Conservation (phyloP, 192 early-diverging fungal species). For the Rhizophagus clarus region DNA sequence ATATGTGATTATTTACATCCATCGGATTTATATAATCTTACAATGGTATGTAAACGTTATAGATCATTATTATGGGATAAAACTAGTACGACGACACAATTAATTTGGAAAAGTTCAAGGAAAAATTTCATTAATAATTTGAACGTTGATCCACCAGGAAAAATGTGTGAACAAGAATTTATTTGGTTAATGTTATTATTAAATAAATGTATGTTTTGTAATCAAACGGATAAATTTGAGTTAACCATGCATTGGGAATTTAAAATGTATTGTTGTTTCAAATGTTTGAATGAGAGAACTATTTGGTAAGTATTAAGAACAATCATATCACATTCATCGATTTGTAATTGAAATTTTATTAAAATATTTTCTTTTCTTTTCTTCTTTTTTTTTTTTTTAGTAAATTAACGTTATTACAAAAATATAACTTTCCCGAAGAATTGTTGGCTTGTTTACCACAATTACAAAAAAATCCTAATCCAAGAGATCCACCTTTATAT, state of each 20-base stretch:
- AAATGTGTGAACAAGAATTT: conserved; percentile 8
- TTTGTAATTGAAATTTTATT: no score
- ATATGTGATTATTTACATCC: neutral
- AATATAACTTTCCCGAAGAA: neutral
- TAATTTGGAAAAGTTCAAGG: conserved; percentile 10
- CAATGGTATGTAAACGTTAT: neutral
- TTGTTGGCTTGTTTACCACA: neutral
- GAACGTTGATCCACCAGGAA: neutral
- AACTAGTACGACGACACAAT: neutral
- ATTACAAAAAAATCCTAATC: neutral
- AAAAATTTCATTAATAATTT: neutral
- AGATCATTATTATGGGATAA: conserved; percentile 4
- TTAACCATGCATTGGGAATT: conserved; percentile 17
- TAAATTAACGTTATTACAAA: neutral
- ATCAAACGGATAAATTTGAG: conserved; percentile 1
- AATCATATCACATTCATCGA: no score
- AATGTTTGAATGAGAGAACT: neutral
- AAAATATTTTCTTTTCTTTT: neutral
- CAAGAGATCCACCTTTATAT: conserved; percentile 1
- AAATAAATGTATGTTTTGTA: conserved; percentile 20
- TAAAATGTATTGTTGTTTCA: conserved; percentile 13
- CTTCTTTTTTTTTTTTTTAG: conserved; percentile 9
- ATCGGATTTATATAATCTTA: neutral
- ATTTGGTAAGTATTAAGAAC: neutral
- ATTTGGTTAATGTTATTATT: conserved; percentile 11